A percentile compares a stretch with the other conserved stretches of the same genome.
These are phyloP conservation scores for Podaxis rugospora DNA, from an alignment of 768 basidiomycete genomes.

Conservation along the genomic window DNA sequence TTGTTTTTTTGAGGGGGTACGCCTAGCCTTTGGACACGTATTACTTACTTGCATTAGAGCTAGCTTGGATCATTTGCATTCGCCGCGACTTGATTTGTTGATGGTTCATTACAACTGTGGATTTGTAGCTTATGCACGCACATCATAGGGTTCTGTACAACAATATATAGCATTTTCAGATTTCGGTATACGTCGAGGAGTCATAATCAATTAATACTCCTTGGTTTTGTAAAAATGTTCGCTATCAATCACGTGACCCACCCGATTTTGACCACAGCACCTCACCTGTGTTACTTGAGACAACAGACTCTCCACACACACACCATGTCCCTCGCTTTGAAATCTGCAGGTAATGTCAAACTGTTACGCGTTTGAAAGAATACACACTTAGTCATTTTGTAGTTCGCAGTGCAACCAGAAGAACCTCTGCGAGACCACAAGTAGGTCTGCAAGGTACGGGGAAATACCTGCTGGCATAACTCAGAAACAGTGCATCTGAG, in stretches of 20 bases:
- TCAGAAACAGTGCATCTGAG: conserved; percentile 8
- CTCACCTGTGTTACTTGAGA: neutral
- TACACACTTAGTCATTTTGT: conserved; percentile 8
- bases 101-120: neutral
- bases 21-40: neutral
- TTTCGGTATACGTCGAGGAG: neutral
- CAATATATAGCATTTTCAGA: neutral
- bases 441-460: conserved; percentile 36
- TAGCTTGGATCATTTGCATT: neutral
- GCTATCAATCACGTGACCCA: conserved; percentile 8
- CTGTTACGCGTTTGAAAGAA: neutral
- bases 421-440: conserved; percentile 41
- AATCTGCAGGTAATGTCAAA: conserved; percentile 30
- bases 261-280: conserved; percentile 5
- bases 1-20: neutral
- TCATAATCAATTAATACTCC: neutral
- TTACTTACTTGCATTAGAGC: neutral
- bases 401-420: conserved; percentile 33
- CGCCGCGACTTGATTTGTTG: neutral
- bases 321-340: conserved; percentile 46
- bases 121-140: neutral
- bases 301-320: conserved; percentile 9
- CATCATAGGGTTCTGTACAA: neutral
- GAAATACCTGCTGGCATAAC: neutral
- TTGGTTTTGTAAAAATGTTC: neutral